Percentiles rank a stretch among this genome's conserved stretches.
Conservation (phyloP, 1,284 basidiomycete genomes). For the Ustilago crameri region DNA sequence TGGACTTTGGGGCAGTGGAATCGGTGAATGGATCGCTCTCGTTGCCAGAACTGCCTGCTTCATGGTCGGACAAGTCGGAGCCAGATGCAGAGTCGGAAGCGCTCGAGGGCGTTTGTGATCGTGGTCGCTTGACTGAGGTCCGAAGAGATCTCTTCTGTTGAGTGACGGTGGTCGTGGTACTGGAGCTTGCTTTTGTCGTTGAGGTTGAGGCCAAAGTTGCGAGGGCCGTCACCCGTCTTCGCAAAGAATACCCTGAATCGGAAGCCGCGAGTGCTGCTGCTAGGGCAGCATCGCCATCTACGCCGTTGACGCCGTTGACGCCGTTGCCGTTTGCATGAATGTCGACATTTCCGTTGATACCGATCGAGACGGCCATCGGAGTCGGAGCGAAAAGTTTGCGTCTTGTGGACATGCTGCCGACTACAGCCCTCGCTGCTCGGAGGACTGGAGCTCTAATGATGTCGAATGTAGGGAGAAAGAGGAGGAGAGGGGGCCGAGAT, state of each 20-base stretch:
- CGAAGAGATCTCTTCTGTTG: conserved; percentile 7
- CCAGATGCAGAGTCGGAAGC: conserved; percentile 9
- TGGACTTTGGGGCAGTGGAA: conserved; percentile 1
- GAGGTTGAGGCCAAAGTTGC: neutral
- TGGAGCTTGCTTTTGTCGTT: neutral
- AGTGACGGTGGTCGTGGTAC: neutral
- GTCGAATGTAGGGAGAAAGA: neutral
- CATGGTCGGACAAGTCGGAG: conserved; percentile 21
- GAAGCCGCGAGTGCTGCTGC: conserved; percentile 21
- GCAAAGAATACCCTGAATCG: conserved; percentile 30
- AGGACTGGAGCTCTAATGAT: neutral
- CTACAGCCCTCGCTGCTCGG: neutral
- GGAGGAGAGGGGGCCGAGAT: neutral
- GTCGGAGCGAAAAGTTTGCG: conserved; percentile 45
- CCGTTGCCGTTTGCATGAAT: neutral
- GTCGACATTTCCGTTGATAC: too few relatives aligned
- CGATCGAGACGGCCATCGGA: conserved; percentile 5
- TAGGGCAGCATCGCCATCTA: conserved; percentile 17
- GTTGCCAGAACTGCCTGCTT: conserved; percentile 7
- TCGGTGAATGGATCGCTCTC: conserved; percentile 27
- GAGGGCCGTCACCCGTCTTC: conserved; percentile 7
- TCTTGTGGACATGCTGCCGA: conserved; percentile 17
- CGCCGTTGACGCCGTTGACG: neutral
- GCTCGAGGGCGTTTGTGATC: conserved; percentile 6
- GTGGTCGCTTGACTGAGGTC: conserved; percentile 14